Base-by-base conservation (phyloP, 371 early-diverging fungal genomes). In the Apophysomyces elegans region DNA sequence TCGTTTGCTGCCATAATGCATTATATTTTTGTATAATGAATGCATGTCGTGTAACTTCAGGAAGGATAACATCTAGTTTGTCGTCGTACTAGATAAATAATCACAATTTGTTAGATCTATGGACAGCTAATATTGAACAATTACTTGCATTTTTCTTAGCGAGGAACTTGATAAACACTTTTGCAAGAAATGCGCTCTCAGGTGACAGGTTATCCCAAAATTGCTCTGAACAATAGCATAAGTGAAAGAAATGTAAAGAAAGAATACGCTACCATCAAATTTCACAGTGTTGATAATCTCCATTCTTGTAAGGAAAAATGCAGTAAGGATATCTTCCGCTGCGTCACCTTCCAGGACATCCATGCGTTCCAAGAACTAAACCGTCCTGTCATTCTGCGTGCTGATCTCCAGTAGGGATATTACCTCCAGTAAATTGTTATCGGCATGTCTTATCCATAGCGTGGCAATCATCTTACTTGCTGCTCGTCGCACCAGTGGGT, bases 131-230 rank as follows among this genome's bases (percentile, higher is more conserved):
- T 36, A 35, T 38, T 46, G 7, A 37, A 32, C 8, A 21, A 18
- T 67, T 44, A 58, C 68, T 63, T 68, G 83, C 86, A 21, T 88
- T 67, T 59, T 86, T 80, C 18, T 72, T 77, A 54, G 82, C 71
- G 45, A 83, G 81, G 58, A 80, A 86, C 59, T 85, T 79, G 61
- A 85, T 84, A 59, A 79, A 82, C 3, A 84, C 86, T 37, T 91
- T 86, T 12, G 91, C 87, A 46, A 94, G 79, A 59, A 95, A 89
- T 8, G 89, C 90, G 62, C 89, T 88, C 68, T 95, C 95, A 0
- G 87, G 85, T 18, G 93, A 85, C 59, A 95, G 74, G 59, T 87
- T 88, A 9, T 84, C 83, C 94, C 95, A 95, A 59, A 90, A 88
- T 66, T 86, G 84, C 35, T 84, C 90, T 86, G 79, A 7, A 21